Evolutionary conservation across 2,329 filamentous ascomycete genomes (phyloP).

Genomic region (Colletotrichum brevisporum): DNA sequence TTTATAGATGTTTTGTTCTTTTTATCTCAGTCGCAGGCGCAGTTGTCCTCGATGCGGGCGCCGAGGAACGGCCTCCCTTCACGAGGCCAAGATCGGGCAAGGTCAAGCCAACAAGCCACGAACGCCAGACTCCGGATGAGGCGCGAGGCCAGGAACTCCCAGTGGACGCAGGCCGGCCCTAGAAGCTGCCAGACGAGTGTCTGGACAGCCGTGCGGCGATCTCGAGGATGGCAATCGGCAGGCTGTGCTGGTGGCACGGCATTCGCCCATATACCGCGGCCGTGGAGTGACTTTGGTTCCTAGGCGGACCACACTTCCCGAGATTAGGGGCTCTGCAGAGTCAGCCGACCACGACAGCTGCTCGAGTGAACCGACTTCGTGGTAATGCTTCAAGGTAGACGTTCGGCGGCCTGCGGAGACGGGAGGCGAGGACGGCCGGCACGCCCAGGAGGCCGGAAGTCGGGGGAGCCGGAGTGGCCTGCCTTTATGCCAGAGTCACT

Average conservation of each 20-base stretch:
- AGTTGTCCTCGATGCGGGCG: slow-evolving; percentile 16
- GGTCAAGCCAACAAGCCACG: slow-evolving; percentile 24
- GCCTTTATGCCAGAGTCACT: slow-evolving; percentile 36
- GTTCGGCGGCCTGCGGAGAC: slow-evolving; percentile 26
- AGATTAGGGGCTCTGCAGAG: not conserved
- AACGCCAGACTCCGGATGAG: slow-evolving; percentile 20
- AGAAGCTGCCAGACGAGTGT: slow-evolving; percentile 14
- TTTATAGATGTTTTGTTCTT: slow-evolving; percentile 30
- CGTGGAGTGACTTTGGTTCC: slow-evolving; percentile 35
- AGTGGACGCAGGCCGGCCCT: slow-evolving; percentile 20
- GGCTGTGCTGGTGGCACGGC: slow-evolving; percentile 22
- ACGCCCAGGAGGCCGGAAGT: slow-evolving; percentile 22
- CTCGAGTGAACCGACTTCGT: slow-evolving; percentile 37
- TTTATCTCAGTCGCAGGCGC: slow-evolving; percentile 20
- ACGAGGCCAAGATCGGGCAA: slow-evolving; percentile 34
- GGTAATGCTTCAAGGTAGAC: slow-evolving; percentile 10
- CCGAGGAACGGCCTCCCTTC: slow-evolving; percentile 23
- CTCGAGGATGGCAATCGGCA: slow-evolving; percentile 20
- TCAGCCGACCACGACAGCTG: slow-evolving; percentile 32
- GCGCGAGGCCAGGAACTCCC: slow-evolving; percentile 17
- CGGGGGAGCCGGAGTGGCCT: slow-evolving; percentile 32
- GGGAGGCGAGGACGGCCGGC: slow-evolving; percentile 26
- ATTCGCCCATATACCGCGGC: slow-evolving; percentile 23
- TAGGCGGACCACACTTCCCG: slow-evolving; percentile 20
- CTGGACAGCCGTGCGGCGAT: slow-evolving; percentile 11